Conservation (phyloP, 2,329 filamentous ascomycete species). For the Pyrenophora seminiperda region DNA sequence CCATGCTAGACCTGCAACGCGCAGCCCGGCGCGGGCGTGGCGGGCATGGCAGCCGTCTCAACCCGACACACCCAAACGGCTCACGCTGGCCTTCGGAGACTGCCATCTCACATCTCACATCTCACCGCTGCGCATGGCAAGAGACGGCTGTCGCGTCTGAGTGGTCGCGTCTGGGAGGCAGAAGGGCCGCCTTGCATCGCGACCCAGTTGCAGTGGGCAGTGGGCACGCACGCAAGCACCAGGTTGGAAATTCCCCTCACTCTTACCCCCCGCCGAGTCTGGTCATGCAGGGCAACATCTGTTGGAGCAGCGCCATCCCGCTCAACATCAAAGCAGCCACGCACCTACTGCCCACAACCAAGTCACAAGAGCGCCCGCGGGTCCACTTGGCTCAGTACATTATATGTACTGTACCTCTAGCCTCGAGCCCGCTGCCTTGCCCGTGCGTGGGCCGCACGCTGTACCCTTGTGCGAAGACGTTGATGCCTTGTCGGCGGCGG, state of each 20-base stretch:
- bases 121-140: slow-evolving; percentile 26
- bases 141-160: slow-evolving; percentile 11
- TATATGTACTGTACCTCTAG: slow-evolving; percentile 5
- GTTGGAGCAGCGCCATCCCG: slow-evolving; percentile 27
- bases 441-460: slow-evolving; percentile 9
- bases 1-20: slow-evolving; percentile 5
- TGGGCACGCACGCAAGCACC: background rate
- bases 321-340: slow-evolving; percentile 7
- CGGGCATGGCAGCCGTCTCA: no score
- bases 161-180: slow-evolving; percentile 20
- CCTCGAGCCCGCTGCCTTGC: slow-evolving; percentile 7
- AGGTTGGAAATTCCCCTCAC: slow-evolving; percentile 8
- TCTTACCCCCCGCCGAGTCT: slow-evolving; percentile 13
- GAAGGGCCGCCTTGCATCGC: slow-evolving; percentile 28
- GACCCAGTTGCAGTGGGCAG: slow-evolving; percentile 9
- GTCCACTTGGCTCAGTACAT: slow-evolving; percentile 6
- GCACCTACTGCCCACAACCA: slow-evolving; percentile 6
- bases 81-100: slow-evolving; percentile 8
- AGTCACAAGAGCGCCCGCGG: slow-evolving; percentile 16
- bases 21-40: background rate
- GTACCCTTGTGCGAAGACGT: slow-evolving; percentile 2
- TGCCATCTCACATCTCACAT: slow-evolving; percentile 26
- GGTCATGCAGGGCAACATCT: slow-evolving; percentile 28
- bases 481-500: background rate
- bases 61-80: background rate